phyloP scores from a whole-genome alignment of 331 rosid genomes.

The Phaseolus coccineus region DNA sequence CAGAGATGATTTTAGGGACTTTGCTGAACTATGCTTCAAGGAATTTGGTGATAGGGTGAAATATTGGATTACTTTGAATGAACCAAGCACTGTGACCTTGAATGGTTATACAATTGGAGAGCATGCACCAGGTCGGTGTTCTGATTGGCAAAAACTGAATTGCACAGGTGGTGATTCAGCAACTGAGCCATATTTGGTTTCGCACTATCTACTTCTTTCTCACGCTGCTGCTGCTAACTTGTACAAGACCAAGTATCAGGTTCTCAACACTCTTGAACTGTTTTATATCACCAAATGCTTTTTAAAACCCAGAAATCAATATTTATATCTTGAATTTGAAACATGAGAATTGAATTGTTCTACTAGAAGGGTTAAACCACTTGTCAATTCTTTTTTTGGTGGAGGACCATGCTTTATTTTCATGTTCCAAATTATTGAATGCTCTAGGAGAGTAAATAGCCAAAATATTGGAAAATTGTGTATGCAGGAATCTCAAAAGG shows the following conservation, averaged over 20 bases:
- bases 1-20: constrained; percentile 56
- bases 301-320: background rate
- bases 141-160: constrained; percentile 47
- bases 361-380: background rate
- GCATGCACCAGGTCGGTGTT: constrained; percentile 55
- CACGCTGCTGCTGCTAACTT: constrained; percentile 46
- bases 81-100: constrained; percentile 41
- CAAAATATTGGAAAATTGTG: constrained; percentile 4
- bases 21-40: constrained; percentile 53
- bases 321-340: constrained; percentile 7
- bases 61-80: constrained; percentile 55
- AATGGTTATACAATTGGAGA: constrained; percentile 42
- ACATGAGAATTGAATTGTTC: background rate
- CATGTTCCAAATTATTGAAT: background rate
- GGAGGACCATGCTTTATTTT: background rate
- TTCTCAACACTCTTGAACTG: constrained; percentile 8
- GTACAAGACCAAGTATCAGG: constrained; percentile 53
- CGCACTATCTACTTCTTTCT: constrained; percentile 45
- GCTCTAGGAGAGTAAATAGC: constrained; percentile 12
- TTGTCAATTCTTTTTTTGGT: background rate
- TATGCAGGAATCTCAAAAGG: constrained; percentile 51
- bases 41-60: constrained; percentile 57
- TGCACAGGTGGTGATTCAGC: constrained; percentile 56
- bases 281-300: background rate
- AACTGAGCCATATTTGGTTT: constrained; percentile 52